These are phyloP conservation scores for Physcia stellaris DNA, from an alignment of 495 filamentous ascomycete species.

Conservation along the genomic window DNA sequence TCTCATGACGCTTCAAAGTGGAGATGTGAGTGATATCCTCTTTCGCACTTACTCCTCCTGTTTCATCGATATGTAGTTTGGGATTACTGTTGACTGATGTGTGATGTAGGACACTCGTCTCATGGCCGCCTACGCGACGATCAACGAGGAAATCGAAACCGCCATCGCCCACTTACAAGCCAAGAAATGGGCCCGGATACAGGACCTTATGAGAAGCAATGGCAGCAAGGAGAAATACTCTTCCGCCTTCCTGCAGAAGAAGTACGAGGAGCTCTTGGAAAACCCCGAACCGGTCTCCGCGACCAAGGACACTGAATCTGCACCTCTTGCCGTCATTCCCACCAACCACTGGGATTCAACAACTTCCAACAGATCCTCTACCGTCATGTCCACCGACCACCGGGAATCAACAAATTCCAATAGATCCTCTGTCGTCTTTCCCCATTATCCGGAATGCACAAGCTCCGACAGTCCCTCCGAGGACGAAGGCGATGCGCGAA, in stretches of 20 bases:
- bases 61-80: not conserved
- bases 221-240: constrained; percentile 6
- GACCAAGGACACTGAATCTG: too few species aligned
- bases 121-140: not conserved
- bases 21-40: constrained; percentile 9
- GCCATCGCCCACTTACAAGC: not conserved
- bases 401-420: too few species aligned
- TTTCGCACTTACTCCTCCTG: not conserved
- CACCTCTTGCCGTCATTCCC: too few species aligned
- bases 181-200: constrained; percentile 3
- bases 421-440: too few species aligned
- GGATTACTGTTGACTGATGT: not conserved
- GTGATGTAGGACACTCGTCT: not conserved
- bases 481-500: too few species aligned
- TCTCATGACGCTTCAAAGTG: constrained; percentile 10
- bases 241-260: constrained; percentile 7
- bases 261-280: constrained; percentile 8
- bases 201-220: not conserved
- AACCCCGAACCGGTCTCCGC: too few species aligned
- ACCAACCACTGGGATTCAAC: too few species aligned
- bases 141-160: constrained; percentile 6
- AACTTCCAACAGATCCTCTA: too few species aligned
- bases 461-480: too few species aligned
- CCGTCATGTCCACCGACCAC: too few species aligned
- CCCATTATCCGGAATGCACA: too few species aligned